Evolutionary conservation across 352 stramenopile species (phyloP).

Genomic region (Blastocystis sp.): DNA sequence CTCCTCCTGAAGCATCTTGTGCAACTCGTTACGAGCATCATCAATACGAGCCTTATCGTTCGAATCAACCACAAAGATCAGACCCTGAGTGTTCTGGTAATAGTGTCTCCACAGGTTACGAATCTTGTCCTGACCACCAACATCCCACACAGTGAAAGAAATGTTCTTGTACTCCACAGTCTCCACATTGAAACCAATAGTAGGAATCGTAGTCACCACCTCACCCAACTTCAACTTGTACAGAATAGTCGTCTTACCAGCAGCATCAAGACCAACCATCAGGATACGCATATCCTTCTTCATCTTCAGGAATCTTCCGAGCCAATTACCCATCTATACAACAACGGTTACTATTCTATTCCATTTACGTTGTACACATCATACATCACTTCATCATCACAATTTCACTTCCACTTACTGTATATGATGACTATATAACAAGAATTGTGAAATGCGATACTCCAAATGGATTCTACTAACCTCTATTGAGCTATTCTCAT

Average conservation of each 20-base stretch:
- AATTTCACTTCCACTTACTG: too few relatives aligned
- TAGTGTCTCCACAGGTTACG: constrained; percentile 96
- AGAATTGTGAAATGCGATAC: too few relatives aligned
- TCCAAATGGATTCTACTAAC: too few relatives aligned
- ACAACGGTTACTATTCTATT: neutral
- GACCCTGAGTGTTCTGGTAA: constrained; percentile 97
- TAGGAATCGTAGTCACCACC: constrained; percentile 85
- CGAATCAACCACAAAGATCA: constrained; percentile 99
- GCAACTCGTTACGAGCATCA: constrained; percentile 89
- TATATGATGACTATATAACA: too few relatives aligned
- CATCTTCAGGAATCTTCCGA: constrained; percentile 60
- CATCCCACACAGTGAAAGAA: constrained; percentile 97
- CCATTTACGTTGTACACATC: too few relatives aligned
- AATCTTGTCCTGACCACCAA: constrained; percentile 96
- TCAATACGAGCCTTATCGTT: constrained; percentile 96
- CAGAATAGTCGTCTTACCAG: constrained; percentile 90
- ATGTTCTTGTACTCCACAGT: constrained; percentile 99
- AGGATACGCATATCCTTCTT: constrained; percentile 86
- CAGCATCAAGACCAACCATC: constrained; percentile 89
- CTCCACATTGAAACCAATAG: constrained; percentile 95
- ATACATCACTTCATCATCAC: too few relatives aligned
- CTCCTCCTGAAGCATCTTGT: constrained; percentile 96
- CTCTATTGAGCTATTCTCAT: too few relatives aligned
- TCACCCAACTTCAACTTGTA: constrained; percentile 88
- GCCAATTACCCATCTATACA: constrained; percentile 64